These are phyloP conservation scores for Phyllosticta paracitricarpa DNA, from an alignment of 2,329 filamentous ascomycete species.

Conservation along the genomic window DNA sequence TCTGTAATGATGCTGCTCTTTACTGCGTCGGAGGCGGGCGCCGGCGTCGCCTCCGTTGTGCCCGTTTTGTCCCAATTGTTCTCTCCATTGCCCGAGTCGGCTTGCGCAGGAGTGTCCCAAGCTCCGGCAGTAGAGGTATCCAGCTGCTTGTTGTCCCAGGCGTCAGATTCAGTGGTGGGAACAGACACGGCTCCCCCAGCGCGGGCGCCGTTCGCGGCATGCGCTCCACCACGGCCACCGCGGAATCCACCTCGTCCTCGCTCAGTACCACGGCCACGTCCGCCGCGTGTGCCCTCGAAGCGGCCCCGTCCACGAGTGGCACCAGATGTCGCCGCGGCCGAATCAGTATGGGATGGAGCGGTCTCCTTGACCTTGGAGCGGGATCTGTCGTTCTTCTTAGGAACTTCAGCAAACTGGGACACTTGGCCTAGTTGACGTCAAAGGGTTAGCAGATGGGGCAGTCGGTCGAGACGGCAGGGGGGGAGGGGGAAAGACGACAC, in stretches of 20 bases:
- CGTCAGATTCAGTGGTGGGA: conserved; percentile 59
- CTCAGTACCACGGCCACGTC: conserved; percentile 51
- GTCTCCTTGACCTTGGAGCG: conserved; percentile 63
- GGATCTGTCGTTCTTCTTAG: conserved; percentile 63
- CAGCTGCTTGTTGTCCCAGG: conserved; percentile 42
- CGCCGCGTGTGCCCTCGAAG: conserved; percentile 41
- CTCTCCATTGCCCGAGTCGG: conserved; percentile 23
- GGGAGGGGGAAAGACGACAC: conserved; percentile 8
- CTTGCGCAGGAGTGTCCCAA: conserved; percentile 16
- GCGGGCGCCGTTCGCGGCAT: conserved; percentile 53
- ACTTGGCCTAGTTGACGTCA: conserved; percentile 50
- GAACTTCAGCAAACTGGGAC: conserved; percentile 76
- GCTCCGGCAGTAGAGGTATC: conserved; percentile 19
- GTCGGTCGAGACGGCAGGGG: background rate
- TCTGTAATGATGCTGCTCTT: conserved; percentile 27
- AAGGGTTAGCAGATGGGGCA: conserved; percentile 15
- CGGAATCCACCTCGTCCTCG: conserved; percentile 40
- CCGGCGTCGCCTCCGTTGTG: conserved; percentile 17
- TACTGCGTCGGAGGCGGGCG: conserved; percentile 22
- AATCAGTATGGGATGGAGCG: conserved; percentile 42
- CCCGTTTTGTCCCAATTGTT: conserved; percentile 35
- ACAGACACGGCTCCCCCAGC: conserved; percentile 43
- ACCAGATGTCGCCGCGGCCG: conserved; percentile 14
- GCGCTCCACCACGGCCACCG: conserved; percentile 52
- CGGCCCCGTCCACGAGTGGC: conserved; percentile 7